These are phyloP conservation scores for Blakeslea trispora DNA, from an alignment of 371 early-diverging fungal genomes.

Conservation along the genomic window DNA sequence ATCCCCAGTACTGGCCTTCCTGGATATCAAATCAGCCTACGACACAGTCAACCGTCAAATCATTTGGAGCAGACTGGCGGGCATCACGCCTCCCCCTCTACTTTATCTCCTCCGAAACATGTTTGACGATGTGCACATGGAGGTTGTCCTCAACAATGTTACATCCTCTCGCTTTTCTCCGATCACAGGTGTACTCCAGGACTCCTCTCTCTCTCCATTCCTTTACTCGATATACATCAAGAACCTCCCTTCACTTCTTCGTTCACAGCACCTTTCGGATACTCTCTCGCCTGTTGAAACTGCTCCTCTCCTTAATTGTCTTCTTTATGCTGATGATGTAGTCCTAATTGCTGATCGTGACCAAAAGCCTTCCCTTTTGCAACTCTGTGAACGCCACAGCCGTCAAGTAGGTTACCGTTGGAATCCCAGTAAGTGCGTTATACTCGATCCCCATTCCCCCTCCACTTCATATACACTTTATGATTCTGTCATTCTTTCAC, in stretches of 20 bases:
- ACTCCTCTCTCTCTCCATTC: conserved; percentile 28
- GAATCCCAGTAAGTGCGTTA: conserved; percentile 11
- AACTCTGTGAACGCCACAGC: conserved; percentile 10
- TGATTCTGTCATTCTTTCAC: background rate
- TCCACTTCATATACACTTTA: background rate
- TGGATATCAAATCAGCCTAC: conserved; percentile 31
- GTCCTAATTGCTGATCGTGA: conserved; percentile 14
- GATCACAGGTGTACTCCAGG: conserved; percentile 26
- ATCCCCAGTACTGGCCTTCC: conserved; percentile 17
- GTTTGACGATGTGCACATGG: conserved; percentile 17
- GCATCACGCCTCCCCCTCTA: background rate
- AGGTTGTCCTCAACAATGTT: conserved; percentile 7
- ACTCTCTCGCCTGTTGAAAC: background rate
- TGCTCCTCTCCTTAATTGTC: background rate
- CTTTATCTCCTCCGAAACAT: conserved; percentile 11
- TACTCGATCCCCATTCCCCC: background rate
- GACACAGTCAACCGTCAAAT: conserved; percentile 19
- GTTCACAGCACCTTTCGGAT: background rate
- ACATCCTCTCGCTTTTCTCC: conserved; percentile 15
- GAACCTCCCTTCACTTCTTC: conserved; percentile 14
- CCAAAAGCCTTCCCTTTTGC: background rate
- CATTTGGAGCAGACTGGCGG: conserved; percentile 5
- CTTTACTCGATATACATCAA: conserved; percentile 31
- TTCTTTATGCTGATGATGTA: conserved; percentile 25
- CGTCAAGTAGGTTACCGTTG: conserved; percentile 5